Conservation (phyloP, 352 stramenopile genomes). For the Pythium myriotylum region DNA sequence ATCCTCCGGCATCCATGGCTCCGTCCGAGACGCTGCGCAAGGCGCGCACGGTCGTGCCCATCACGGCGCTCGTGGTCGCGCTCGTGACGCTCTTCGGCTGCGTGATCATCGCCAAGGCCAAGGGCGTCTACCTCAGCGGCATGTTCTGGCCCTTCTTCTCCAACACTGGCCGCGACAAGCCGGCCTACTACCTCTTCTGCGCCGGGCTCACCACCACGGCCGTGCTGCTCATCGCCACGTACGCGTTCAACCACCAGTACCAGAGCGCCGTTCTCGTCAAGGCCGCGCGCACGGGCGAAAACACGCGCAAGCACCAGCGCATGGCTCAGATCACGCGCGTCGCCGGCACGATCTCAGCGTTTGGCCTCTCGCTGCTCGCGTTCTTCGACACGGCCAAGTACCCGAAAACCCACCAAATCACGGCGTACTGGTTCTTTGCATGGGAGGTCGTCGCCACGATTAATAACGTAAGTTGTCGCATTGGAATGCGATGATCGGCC, state of each 20-base stretch:
- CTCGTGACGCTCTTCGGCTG: constrained; percentile 54
- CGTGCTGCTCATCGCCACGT: constrained; percentile 49
- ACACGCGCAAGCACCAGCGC: constrained; percentile 26
- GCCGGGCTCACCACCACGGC: constrained; percentile 50
- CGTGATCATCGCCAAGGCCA: constrained; percentile 58
- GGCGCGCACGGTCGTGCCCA: constrained; percentile 25
- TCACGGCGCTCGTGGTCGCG: constrained; percentile 43
- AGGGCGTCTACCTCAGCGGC: constrained; percentile 53
- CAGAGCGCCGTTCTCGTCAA: constrained; percentile 36
- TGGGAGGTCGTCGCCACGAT: constrained; percentile 52
- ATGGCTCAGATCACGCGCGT: constrained; percentile 32
- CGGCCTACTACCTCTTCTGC: constrained; percentile 64
- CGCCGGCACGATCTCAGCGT: constrained; percentile 43
- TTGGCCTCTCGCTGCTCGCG: constrained; percentile 52
- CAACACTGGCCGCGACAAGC: constrained; percentile 60
- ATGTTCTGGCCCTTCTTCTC: constrained; percentile 67
- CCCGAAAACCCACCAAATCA: constrained; percentile 38
- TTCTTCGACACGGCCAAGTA: constrained; percentile 62
- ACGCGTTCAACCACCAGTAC: constrained; percentile 54
- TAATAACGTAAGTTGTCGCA: constrained; percentile 41
- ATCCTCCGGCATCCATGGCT: neutral
- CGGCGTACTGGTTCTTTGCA: constrained; percentile 67
- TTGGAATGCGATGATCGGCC: neutral
- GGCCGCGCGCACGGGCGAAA: constrained; percentile 10
- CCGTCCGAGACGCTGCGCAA: constrained; percentile 7